Percentiles rank a stretch among this genome's conserved stretches.
Evolutionary conservation across 1,284 basidiomycete species (phyloP).

Genomic region (Agroathelia rolfsii): DNA sequence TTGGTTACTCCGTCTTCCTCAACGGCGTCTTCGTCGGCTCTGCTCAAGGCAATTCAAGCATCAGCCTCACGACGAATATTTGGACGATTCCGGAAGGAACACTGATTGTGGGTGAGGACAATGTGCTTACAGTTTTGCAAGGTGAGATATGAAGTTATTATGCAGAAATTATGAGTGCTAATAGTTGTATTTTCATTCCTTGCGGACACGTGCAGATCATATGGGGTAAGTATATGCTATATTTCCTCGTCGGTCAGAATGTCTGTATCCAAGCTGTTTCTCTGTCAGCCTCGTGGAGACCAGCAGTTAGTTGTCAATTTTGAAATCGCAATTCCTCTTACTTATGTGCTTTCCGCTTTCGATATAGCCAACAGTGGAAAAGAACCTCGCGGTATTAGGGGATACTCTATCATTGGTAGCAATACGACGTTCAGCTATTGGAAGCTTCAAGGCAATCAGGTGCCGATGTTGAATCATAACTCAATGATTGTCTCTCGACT

Average conservation of each 20-base stretch:
- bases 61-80: constrained; percentile 30
- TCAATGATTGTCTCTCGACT: neutral
- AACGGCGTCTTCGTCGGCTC: constrained; percentile 42
- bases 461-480: constrained; percentile 13
- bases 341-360: constrained; percentile 1
- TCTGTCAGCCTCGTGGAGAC: constrained; percentile 33
- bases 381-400: constrained; percentile 43
- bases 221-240: constrained; percentile 26
- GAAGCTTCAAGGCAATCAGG: constrained; percentile 45
- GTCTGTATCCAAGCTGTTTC: too few relatives aligned
- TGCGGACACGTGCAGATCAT: constrained; percentile 34
- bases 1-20: constrained; percentile 41
- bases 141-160: too few relatives aligned
- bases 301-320: constrained; percentile 26
- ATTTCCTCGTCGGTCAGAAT: too few relatives aligned
- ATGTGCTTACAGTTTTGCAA: constrained; percentile 39
- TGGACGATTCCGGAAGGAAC: constrained; percentile 28
- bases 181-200: too few relatives aligned
- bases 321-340: neutral
- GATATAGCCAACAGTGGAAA: constrained; percentile 34
- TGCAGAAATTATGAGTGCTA: too few relatives aligned
- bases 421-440: constrained; percentile 31
- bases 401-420: constrained; percentile 32
- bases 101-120: constrained; percentile 28
- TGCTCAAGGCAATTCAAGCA: constrained; percentile 30